Percentiles rank a stretch among this genome's conserved stretches.
phyloP scores from a whole-genome alignment of 225 moss, liverwort and hornwort genomes.

The Polytrichum formosum region DNA sequence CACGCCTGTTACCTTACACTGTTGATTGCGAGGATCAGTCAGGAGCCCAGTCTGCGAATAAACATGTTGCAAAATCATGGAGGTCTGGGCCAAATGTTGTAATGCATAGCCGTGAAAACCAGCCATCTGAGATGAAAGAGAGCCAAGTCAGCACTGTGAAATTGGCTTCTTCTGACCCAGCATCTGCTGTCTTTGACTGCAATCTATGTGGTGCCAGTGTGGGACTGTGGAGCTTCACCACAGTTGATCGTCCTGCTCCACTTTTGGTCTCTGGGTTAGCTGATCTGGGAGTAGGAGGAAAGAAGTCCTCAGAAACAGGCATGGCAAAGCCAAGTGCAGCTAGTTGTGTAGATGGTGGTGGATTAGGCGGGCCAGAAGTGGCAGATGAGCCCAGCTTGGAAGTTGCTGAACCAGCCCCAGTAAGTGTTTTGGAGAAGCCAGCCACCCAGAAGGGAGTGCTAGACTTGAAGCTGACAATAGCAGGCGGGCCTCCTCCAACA shows the following conservation, averaged over 20 bases:
- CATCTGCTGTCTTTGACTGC: conserved; percentile 87
- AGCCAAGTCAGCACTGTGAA: conserved; percentile 24
- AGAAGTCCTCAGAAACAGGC: conserved; percentile 26
- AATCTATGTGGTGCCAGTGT: conserved; percentile 92
- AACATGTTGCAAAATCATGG: conserved; percentile 44
- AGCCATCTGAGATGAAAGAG: conserved; percentile 24
- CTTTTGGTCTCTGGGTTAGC: conserved; percentile 34
- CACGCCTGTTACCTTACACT: conserved; percentile 75
- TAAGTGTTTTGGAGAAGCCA: conserved; percentile 22
- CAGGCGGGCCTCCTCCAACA: conserved; percentile 97
- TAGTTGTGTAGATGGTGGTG: conserved; percentile 36
- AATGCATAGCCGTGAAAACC: conserved; percentile 38
- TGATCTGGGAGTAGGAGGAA: conserved; percentile 39
- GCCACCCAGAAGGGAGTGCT: conserved; percentile 58
- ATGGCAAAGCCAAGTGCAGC: conserved; percentile 40
- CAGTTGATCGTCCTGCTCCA: conserved; percentile 65
- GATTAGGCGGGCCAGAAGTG: conserved; percentile 23
- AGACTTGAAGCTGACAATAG: conserved; percentile 90
- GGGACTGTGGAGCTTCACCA: conserved; percentile 82
- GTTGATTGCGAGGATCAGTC: conserved; percentile 69
- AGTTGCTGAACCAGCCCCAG: conserved; percentile 35
- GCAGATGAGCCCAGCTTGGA: conserved; percentile 27
- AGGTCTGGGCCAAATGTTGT: conserved; percentile 72
- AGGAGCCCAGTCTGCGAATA: conserved; percentile 34
- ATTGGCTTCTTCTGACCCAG: conserved; percentile 53